phyloP scores from a whole-genome alignment of 2,329 filamentous ascomycete species.

The Clarireedia hainanense region DNA sequence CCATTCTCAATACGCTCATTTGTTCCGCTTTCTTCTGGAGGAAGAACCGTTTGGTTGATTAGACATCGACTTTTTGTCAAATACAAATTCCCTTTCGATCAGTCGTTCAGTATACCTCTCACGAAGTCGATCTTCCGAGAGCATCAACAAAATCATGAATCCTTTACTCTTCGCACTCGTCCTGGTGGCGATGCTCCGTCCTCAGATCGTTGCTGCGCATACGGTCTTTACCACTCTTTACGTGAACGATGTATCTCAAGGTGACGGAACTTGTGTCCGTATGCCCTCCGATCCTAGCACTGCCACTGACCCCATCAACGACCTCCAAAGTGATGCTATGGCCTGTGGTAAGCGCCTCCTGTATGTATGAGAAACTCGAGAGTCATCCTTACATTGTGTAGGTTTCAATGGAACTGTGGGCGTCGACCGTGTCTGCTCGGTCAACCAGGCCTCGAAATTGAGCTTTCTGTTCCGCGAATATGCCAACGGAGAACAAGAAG shows the following conservation, averaged over 20 bases:
- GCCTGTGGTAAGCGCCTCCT: constrained; percentile 52
- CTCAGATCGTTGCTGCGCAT: constrained; percentile 40
- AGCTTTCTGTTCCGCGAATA: constrained; percentile 56
- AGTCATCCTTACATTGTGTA: constrained; percentile 14
- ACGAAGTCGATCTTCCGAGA: background rate
- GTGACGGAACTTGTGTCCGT: constrained; percentile 64
- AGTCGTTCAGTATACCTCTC: background rate
- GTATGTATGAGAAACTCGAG: too few relatives aligned
- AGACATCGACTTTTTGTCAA: background rate
- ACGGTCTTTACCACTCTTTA: constrained; percentile 58
- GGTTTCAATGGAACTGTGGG: constrained; percentile 40
- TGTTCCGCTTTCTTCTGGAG: background rate
- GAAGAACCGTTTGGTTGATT: background rate
- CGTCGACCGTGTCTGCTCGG: constrained; percentile 39
- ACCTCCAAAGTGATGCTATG: constrained; percentile 54
- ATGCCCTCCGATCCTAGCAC: constrained; percentile 48
- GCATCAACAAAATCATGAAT: background rate
- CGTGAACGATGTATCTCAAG: constrained; percentile 54
- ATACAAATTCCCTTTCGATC: too few relatives aligned
- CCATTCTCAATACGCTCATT: constrained; percentile 4
- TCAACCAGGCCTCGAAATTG: constrained; percentile 20
- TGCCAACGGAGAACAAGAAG: constrained; percentile 45
- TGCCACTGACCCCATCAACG: constrained; percentile 49
- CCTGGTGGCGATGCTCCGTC: constrained; percentile 12
- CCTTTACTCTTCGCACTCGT: constrained; percentile 6